Conservation (phyloP, 805 yeast species). For the Hanseniaspora pseudoguilliermondii region DNA sequence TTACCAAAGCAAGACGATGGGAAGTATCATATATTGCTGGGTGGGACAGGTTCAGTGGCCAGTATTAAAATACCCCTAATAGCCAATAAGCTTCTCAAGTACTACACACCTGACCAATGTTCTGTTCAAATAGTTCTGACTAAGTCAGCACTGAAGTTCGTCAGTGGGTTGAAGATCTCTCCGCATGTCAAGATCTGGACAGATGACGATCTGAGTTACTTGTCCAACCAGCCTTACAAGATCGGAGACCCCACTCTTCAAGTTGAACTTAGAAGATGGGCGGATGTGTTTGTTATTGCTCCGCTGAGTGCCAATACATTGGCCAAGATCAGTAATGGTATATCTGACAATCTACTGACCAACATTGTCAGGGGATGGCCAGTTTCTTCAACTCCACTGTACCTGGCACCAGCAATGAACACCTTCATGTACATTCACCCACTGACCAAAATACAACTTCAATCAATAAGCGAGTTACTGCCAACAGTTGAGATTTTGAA, state of each 20-base stretch:
- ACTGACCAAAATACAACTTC: constrained; percentile 59
- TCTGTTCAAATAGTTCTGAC: constrained; percentile 80
- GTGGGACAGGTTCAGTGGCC: constrained; percentile 94
- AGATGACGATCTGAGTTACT: constrained; percentile 68
- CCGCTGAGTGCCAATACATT: constrained; percentile 71
- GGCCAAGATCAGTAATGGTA: constrained; percentile 62
- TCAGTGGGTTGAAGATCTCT: constrained; percentile 49
- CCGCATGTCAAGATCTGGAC: constrained; percentile 74
- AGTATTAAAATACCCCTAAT: constrained; percentile 85
- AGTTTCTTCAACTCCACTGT: constrained; percentile 48
- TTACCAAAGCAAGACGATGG: constrained; percentile 67
- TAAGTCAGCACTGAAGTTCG: constrained; percentile 58
- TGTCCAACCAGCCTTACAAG: constrained; percentile 27
- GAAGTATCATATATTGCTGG: constrained; percentile 76
- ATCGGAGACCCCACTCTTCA: constrained; percentile 65
- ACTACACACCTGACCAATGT: constrained; percentile 59
- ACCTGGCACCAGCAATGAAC: constrained; percentile 77
- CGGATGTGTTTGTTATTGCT: constrained; percentile 62
- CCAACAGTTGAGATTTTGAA: constrained; percentile 62
- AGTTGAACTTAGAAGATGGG: constrained; percentile 73
- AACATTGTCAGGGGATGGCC: constrained; percentile 70
- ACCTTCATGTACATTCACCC: constrained; percentile 75
- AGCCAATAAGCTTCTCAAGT: constrained; percentile 70
- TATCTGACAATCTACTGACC: constrained; percentile 65
- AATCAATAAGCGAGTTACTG: constrained; percentile 51